Evolutionary conservation across 345 rosid genomes (phyloP), one percentile per base, ranked within the genome.

Genomic region (Psidium guajava): DNA sequence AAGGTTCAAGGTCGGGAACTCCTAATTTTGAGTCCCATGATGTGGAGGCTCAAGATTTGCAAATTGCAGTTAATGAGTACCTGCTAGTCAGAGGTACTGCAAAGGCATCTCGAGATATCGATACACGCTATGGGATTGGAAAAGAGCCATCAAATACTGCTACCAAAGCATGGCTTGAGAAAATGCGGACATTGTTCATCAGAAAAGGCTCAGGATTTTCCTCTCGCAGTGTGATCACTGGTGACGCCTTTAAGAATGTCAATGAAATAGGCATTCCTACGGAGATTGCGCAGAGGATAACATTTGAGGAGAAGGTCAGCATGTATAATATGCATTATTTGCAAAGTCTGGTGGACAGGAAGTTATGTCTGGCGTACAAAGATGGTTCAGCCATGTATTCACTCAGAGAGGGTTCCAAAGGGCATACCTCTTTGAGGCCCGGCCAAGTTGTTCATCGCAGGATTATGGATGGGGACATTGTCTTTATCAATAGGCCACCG

Each of bases 191-290:
- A 0, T 87, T 97, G 69, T 97, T 97, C 89, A 96, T 97, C 5
- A 93, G 94, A 54, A 97, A 97, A 89, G 98, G 99, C 47, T 95
- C 96, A 52, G 99, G 99, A 56, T 97, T 96, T 77, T 96, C 98
- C 81, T 97, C 99, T 14, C 96, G 99, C n/a, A 93, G 95, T 87
- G 98, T 97, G 87, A 95, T 97, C 83, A 95, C 99, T 27, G 99
- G 99, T 53, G 99, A 97, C 89, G 91, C 96, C 18, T 97, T 92
- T 87, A 93, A 91, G 83, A 87, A 59, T 53, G 99, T 97, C 18
- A 93, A 93, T 85, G 95, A 96, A 86, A 94, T 97, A 86, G 99
- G 99, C 2, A 89, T 97, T 42, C 99, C 99, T 18, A 86, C 82
- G 64, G 99, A 96, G 82, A 89, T 97, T 75, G 99, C 99, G 3